Evolutionary conservation across 2,329 filamentous ascomycete species (phyloP), one percentile per base, ranked within the genome.

Genomic region (Aureobasidium zeae): DNA sequence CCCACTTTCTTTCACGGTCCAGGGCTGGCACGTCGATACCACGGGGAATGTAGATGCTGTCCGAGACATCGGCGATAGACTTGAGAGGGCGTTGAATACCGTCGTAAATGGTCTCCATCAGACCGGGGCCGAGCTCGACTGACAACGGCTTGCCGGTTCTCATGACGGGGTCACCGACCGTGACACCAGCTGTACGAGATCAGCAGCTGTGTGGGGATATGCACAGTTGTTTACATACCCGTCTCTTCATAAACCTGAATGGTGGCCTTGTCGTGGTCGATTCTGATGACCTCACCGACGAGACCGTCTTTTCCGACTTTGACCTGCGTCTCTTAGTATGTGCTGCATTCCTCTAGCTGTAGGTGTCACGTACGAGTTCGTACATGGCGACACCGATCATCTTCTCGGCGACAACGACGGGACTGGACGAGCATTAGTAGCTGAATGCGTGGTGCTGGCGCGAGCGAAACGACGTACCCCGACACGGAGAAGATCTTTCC

Each of bases 311-410:
- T 79, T 57, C 91, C 88, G 57, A 98, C 89, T 71, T 77, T 83
- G 64, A 93, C 88, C 42, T 44, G 24, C 25, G 9, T 13, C n/a
- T 31, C 17, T 44, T 35, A 44, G 42, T 31, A 85, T 89, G 52
- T 22, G 36, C 21, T 11, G 20, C 37, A 17, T 31, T 31, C 7
- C 24, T 17, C 10, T 10, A 13, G 16, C 29, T 22, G 13, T 1
- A 44, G 42, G 24, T 65, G 79, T 56, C 73, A 87, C 42, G 32
- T 44, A 44, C 87, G 72, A 98, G 75, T 72, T 98, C 91, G 79
- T 96, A 95, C 91, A 98, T 98, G 66, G 91, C 88, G 76, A 91
- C 91, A 66, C 91, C 91, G 62, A 89, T 86, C 88, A 98, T 94
- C 68, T 95, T 81, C 72, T 96, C 89, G 63, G 89, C 91, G 56